phyloP scores from a whole-genome alignment of 169 alveolate species.

The Plasmodium billcollinsi region DNA sequence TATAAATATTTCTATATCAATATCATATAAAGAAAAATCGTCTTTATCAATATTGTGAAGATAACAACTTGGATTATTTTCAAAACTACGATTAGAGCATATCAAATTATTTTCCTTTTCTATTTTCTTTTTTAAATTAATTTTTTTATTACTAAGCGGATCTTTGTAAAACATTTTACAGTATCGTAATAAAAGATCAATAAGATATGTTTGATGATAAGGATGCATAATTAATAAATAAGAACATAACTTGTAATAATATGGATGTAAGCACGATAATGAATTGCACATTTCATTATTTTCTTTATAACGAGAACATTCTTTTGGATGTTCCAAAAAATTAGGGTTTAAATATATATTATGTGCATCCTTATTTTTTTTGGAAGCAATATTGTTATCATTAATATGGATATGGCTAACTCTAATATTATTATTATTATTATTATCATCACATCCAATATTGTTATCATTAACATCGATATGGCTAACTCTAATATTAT shows the following conservation, averaged over 20 bases:
- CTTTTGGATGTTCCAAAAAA: no score
- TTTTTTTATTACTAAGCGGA: constrained; percentile 16
- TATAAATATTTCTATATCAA: constrained; percentile 51
- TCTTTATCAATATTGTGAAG: not conserved
- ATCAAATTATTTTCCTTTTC: not conserved
- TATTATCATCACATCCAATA: no score
- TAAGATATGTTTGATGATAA: constrained; percentile 35
- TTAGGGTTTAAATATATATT: no score
- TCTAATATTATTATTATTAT: no score
- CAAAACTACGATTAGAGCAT: not conserved
- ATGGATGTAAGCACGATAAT: constrained; percentile 80
- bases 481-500: no score
- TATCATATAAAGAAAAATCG: not conserved
- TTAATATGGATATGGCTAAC: no score
- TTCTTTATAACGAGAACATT: no score
- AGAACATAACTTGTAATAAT: constrained; percentile 68
- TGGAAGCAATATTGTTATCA: no score
- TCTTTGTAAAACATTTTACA: constrained; percentile 46
- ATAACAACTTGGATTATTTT: not conserved
- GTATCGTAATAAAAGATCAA: constrained; percentile 20
- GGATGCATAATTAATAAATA: constrained; percentile 75
- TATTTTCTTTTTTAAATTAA: not conserved
- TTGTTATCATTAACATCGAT: no score
- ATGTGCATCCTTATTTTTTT: no score
- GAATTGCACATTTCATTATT: constrained; percentile 6